Base-by-base conservation (phyloP, 2,329 filamentous ascomycete genomes). In the Apiospora saccharicola region DNA sequence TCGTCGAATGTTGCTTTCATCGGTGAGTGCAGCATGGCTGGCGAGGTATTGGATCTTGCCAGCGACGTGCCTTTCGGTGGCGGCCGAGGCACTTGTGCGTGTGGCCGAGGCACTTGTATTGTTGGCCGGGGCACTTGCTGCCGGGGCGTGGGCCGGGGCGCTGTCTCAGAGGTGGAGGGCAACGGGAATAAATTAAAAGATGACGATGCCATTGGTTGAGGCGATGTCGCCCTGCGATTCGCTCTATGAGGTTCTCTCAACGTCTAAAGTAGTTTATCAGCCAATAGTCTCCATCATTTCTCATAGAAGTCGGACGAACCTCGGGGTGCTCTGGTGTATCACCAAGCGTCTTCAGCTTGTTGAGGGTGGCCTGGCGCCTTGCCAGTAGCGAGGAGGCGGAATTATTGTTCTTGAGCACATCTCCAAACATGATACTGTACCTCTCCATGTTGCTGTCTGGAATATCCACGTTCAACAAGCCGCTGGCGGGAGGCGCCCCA, bases 341-440 rank as follows among this genome's bases (percentile, higher is more conserved):
- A 26, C 24, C 12, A 8, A 71, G 67, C 13, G 43, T 71, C 41
- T 46, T 89, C 0, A 93, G 81, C 72, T 86, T 89, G 71, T 90
- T 86, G 16, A 91, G 79, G 0, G 87, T 90, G 10, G 88, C 89
- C 75, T 92, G 90, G 57, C 90, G 85, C 72, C 89, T 86, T 34
- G 86, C 86, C 37, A 91, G 82, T 10, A 91, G 82, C 0, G 84
- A 82, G 2, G 83, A 80, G 51, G 75, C 73, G 46, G 81, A 80
- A 10, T 81, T 81, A 73, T 47, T 47, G 30, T 53, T 90, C 88
- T 80, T 77, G 37, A 98, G 84, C 8, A 98, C 86, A 49, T 89
- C 89, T 71, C 92, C 90, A 79, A 98, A 98, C 95, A 98, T 98
- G 75, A 98, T 89, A 77, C 95, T 98, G 77, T 98, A 98, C 68